A percentile compares a stretch with the other conserved stretches of the same genome.
Evolutionary conservation across 2,329 filamentous ascomycete species (phyloP).

Genomic region (Paraphaeosphaeria minitans): DNA sequence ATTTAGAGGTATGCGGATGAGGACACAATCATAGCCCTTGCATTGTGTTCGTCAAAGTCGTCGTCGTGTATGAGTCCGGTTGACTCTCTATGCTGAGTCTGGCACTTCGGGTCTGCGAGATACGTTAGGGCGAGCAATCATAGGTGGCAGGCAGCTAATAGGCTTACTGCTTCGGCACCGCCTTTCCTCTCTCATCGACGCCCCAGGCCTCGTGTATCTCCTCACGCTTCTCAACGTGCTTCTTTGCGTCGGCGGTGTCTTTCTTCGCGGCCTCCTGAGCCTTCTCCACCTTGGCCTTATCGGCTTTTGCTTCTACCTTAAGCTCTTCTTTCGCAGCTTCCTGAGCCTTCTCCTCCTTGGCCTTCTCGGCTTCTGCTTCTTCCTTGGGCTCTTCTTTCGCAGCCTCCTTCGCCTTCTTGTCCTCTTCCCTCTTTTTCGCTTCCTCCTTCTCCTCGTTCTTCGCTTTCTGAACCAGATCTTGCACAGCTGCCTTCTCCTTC

Average conservation of each 20-base stretch:
- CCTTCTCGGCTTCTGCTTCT: constrained; percentile 34
- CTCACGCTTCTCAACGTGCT: constrained; percentile 23
- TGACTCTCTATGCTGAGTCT: constrained; percentile 7
- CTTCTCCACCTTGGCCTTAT: constrained; percentile 45
- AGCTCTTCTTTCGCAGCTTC: constrained; percentile 67
- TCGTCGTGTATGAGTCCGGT: constrained; percentile 10
- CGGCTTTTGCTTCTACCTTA: constrained; percentile 58
- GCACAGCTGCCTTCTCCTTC: constrained; percentile 81
- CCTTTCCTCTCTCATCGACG: constrained; percentile 24
- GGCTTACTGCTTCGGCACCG: constrained; percentile 21
- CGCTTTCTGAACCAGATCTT: constrained; percentile 67
- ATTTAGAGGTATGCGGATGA: constrained; percentile 16
- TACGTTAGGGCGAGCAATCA: background rate
- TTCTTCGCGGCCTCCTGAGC: constrained; percentile 35
- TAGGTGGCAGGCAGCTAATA: background rate
- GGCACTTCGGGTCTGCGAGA: constrained; percentile 11
- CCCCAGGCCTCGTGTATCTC: constrained; percentile 25
- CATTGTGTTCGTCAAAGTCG: constrained; percentile 18
- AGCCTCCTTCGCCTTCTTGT: constrained; percentile 66
- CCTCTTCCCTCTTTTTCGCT: constrained; percentile 49
- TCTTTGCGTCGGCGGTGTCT: constrained; percentile 5
- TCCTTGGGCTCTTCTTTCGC: constrained; percentile 59
- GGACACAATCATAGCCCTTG: constrained; percentile 7
- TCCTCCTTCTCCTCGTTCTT: constrained; percentile 46
- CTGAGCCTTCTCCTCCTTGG: constrained; percentile 73